phyloP scores from a whole-genome alignment of 176 grass and related monocot genomes.

The Eragrostis nindensis region DNA sequence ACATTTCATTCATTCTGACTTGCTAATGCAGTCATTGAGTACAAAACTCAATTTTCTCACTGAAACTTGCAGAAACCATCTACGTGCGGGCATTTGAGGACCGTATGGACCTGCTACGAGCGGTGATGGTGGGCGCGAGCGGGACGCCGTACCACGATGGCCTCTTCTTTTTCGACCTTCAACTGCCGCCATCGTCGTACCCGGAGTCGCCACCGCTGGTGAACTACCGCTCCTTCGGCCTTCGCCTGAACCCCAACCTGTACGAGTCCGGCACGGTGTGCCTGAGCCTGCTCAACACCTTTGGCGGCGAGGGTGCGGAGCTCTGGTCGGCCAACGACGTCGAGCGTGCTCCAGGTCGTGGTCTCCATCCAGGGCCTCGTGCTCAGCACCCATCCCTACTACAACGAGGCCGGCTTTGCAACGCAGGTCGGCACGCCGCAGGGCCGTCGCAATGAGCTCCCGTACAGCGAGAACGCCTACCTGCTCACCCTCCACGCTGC shows the following conservation, averaged over 20 bases:
- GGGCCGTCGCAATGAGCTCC: not conserved
- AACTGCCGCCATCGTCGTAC: not conserved
- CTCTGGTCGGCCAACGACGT: not conserved
- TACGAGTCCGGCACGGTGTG: conserved; percentile 36
- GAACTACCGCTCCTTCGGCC: conserved; percentile 20
- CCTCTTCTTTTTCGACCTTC: conserved; percentile 37
- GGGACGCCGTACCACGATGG: conserved; percentile 36
- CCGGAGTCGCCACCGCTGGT: not conserved
- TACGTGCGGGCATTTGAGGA: conserved; percentile 22
- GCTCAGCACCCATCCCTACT: conserved; percentile 8
- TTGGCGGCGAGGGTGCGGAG: not conserved
- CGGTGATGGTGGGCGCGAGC: not conserved
- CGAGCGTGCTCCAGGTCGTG: not conserved
- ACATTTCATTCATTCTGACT: too few species aligned
- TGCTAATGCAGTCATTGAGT: too few species aligned
- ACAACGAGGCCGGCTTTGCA: not conserved
- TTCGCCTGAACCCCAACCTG: conserved; percentile 44
- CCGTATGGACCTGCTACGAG: conserved; percentile 29
- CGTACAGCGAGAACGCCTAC: not conserved
- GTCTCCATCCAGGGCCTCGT: conserved; percentile 34
- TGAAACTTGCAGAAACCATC: not conserved
- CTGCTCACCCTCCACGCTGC: not conserved
- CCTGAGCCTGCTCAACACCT: conserved; percentile 31
- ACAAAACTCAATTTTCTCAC: not conserved
- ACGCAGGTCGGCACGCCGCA: not conserved